Percentiles rank a stretch among this genome's conserved stretches.
Evolutionary conservation across 1,284 basidiomycete species (phyloP).

Genomic region (Sphaerobolus stellatus): DNA sequence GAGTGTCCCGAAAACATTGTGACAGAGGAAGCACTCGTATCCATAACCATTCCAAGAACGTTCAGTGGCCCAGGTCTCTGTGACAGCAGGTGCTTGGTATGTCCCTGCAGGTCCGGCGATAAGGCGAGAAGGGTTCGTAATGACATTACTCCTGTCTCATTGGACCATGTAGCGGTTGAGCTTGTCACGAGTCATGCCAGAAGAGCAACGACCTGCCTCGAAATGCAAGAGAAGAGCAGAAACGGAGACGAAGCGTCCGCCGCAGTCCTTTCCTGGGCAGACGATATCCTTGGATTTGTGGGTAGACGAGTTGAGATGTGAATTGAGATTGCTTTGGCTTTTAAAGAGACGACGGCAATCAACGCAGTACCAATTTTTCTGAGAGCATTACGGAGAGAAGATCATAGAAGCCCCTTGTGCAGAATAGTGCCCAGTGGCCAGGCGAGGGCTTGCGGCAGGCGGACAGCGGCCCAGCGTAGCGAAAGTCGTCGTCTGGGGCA

Average conservation of each 20-base stretch:
- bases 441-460: too few relatives aligned
- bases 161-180: slow-evolving; percentile 35
- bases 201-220: slow-evolving; percentile 42
- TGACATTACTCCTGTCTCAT: slow-evolving; percentile 35
- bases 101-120: slow-evolving; percentile 30
- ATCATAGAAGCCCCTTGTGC: slow-evolving; percentile 86
- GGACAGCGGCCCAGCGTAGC: too few relatives aligned
- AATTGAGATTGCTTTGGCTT: slow-evolving; percentile 19
- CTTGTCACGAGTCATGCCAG: slow-evolving; percentile 28
- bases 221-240: slow-evolving; percentile 49
- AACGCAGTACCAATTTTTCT: slow-evolving; percentile 50
- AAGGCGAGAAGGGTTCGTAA: slow-evolving; percentile 33
- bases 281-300: slow-evolving; percentile 36
- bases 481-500: too few relatives aligned
- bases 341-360: slow-evolving; percentile 44
- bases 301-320: slow-evolving; percentile 37
- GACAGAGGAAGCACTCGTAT: slow-evolving; percentile 58
- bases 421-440: slow-evolving; percentile 55
- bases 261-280: slow-evolving; percentile 42
- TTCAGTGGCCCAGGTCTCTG: slow-evolving; percentile 34
- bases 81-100: slow-evolving; percentile 36
- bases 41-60: slow-evolving; percentile 46
- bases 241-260: slow-evolving; percentile 38
- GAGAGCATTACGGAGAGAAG: too few relatives aligned
- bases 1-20: slow-evolving; percentile 37